Conservation (phyloP, 2,329 filamentous ascomycete genomes). For the Pseudofabraea citricarpa region DNA sequence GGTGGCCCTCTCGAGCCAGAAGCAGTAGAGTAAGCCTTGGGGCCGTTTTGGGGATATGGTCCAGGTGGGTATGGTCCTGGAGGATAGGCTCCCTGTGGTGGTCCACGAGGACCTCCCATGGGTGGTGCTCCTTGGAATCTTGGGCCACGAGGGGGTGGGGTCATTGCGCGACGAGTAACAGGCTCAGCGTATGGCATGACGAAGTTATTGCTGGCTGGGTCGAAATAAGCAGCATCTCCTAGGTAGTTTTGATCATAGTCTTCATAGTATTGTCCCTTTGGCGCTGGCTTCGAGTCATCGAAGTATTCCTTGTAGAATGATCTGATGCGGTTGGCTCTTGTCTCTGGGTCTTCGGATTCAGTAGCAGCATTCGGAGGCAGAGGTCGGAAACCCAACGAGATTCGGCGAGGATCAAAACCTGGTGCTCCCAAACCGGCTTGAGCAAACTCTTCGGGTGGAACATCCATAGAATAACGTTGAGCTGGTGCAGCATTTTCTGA, state of each 20-base stretch:
- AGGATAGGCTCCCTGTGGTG: constrained; percentile 18
- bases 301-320: constrained; percentile 99
- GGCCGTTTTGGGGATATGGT: constrained; percentile 33
- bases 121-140: constrained; percentile 30
- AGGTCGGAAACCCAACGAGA: constrained; percentile 74
- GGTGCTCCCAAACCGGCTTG: constrained; percentile 48
- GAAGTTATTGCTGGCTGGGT: constrained; percentile 64
- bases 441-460: constrained; percentile 29
- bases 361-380: constrained; percentile 79
- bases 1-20: constrained; percentile 31
- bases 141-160: constrained; percentile 67
- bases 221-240: constrained; percentile 62
- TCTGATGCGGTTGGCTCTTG: constrained; percentile 90
- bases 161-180: constrained; percentile 88
- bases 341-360: constrained; percentile 83
- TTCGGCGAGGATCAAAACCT: constrained; percentile 47
- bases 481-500: constrained; percentile 11
- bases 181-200: constrained; percentile 82
- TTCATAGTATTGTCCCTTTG: constrained; percentile 58
- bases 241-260: constrained; percentile 70
- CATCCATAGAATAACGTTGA: constrained; percentile 30
- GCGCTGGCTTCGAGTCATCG: constrained; percentile 63
- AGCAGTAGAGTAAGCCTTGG: constrained; percentile 62
- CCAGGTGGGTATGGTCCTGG: constrained; percentile 54
- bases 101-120: constrained; percentile 18